Evolutionary conservation across 352 stramenopile genomes (phyloP).

Genomic region (Phytophthora syringae): DNA sequence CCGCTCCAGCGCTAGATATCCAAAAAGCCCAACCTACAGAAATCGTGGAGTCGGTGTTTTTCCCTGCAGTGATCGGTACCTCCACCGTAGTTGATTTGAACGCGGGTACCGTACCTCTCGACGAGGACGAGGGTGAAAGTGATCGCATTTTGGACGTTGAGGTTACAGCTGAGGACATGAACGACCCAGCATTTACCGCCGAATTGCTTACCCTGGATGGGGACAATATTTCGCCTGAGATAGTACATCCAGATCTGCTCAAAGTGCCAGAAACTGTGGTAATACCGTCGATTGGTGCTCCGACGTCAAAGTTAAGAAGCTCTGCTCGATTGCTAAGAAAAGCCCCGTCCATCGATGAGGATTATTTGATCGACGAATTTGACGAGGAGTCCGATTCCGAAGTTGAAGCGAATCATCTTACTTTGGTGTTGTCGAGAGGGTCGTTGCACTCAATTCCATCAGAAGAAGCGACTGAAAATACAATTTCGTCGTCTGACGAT

Average conservation of each 20-base stretch:
- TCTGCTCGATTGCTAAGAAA: slow-evolving; percentile 27
- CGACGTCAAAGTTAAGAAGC: slow-evolving; percentile 5
- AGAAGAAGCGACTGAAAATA: slow-evolving; percentile 7
- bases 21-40: slow-evolving; percentile 1
- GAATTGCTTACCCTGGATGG: slow-evolving; percentile 49
- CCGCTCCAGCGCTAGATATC: neutral
- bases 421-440: slow-evolving; percentile 18
- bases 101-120: slow-evolving; percentile 4
- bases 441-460: slow-evolving; percentile 14
- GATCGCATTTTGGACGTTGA: slow-evolving; percentile 45
- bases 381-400: slow-evolving; percentile 57
- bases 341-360: slow-evolving; percentile 53
- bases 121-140: slow-evolving; percentile 18
- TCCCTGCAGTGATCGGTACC: slow-evolving; percentile 1
- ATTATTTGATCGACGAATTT: slow-evolving; percentile 76
- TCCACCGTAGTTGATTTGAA: slow-evolving; percentile 21
- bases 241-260: neutral
- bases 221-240: neutral
- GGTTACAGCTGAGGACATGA: slow-evolving; percentile 66
- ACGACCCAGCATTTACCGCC: slow-evolving; percentile 55
- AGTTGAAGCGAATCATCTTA: slow-evolving; percentile 27
- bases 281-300: neutral
- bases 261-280: neutral
- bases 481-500: neutral
- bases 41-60: slow-evolving; percentile 1